Evolutionary conservation across 768 basidiomycete species (phyloP), one percentile per base, ranked within the genome.

Genomic region (Tulasnella sp.): DNA sequence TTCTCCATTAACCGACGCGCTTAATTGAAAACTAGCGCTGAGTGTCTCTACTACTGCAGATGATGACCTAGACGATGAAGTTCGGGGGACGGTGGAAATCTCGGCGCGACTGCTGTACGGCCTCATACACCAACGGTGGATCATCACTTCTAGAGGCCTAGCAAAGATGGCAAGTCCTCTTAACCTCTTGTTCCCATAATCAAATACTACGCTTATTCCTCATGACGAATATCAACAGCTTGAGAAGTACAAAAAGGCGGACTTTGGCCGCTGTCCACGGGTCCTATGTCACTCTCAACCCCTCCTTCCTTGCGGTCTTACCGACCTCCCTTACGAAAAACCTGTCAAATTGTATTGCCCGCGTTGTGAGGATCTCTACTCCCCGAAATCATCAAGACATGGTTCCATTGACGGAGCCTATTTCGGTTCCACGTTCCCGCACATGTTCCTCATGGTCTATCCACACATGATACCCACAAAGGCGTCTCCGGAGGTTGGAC

Each of bases 281-380:
- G 96, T 98, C 24, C 81, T 95, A 65, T 98, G 96, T 76, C 87
- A 91, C 69, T 80, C 81, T 4, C 96, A 98, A 69, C 86, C 93
- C 15, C 88, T 99, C 64, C 87, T 98, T 30, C 96, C 96, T 15
- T 90, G 98, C 64, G 96, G 96, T 17, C 83, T 98, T 27, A 93
- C 89, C 62, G 96, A 99, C 72, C 79, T 92, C n/a, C 88, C 96
- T 0, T 98, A 96, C 72, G 90, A 96, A 70, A 99, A 98, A 74
- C 93, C 92, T 29, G 95, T 98, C 70, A 99, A 99, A 71, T 86
- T 99, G 51, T 97, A 93, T 74, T 99, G 96, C 70, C 94, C 93
- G 1, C 85, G 93, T 38, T 99, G 96, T 73, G 95, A 99, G 73
- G 96, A 99, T 73, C 85, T 99, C 66, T 99, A 98, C 73, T 91